A percentile compares a stretch with the other conserved stretches of the same genome.
phyloP scores from a whole-genome alignment of 352 stramenopile genomes.

The Globisporangium middletonii region DNA sequence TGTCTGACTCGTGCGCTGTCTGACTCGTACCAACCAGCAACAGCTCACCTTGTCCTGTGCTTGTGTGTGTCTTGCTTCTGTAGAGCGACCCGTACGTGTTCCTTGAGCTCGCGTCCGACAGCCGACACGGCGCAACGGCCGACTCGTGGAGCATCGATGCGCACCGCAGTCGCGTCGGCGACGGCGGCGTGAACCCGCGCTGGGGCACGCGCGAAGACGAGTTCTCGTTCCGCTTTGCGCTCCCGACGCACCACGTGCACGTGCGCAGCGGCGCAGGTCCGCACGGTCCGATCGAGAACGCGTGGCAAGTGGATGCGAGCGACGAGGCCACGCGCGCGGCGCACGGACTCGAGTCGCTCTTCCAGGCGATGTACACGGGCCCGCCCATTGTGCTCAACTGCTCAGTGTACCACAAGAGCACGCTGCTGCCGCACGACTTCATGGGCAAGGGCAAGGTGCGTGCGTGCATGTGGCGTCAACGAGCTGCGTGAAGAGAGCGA shows the following conservation, averaged over 20 bases:
- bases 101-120: constrained; percentile 40
- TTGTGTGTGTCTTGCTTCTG: background rate
- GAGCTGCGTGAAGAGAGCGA: background rate
- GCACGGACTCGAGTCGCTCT: constrained; percentile 46
- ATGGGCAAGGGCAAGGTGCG: constrained; percentile 60
- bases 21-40: background rate
- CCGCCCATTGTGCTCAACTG: constrained; percentile 53
- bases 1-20: background rate
- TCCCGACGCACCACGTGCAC: constrained; percentile 64
- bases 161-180: constrained; percentile 57
- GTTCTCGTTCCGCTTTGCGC: constrained; percentile 70
- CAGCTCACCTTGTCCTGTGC: background rate
- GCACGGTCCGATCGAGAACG: constrained; percentile 11
- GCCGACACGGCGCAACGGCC: constrained; percentile 26
- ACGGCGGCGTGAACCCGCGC: constrained; percentile 42
- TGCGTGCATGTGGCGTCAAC: background rate
- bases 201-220: constrained; percentile 48
- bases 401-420: constrained; percentile 76
- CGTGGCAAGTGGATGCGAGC: constrained; percentile 37
- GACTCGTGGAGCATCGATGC: constrained; percentile 72
- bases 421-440: constrained; percentile 67
- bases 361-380: constrained; percentile 56
- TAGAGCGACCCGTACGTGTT: constrained; percentile 78
- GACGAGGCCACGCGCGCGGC: constrained; percentile 26
- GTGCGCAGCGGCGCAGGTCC: constrained; percentile 10